Conservation (phyloP, 2,329 filamentous ascomycete genomes). For the Aspergillus chevalieri region DNA sequence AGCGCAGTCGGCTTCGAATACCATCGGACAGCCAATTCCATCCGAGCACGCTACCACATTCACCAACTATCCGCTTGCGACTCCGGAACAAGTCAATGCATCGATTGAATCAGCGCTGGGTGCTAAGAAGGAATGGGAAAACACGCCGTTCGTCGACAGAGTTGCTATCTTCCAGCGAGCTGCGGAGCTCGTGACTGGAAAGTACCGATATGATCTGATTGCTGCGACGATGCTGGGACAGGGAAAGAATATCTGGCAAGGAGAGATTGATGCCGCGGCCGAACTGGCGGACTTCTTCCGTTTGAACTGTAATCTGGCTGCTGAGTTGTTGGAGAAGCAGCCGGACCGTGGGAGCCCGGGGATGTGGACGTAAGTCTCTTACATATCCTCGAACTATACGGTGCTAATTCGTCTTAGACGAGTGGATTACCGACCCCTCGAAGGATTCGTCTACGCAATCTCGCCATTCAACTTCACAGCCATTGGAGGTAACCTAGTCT, state of each 20-base stretch:
- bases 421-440: slow-evolving; percentile 78
- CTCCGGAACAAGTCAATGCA: slow-evolving; percentile 62
- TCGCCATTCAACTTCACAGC: slow-evolving; percentile 96
- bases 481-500: slow-evolving; percentile 78
- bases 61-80: slow-evolving; percentile 77
- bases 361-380: slow-evolving; percentile 66
- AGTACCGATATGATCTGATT: slow-evolving; percentile 93
- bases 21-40: slow-evolving; percentile 23
- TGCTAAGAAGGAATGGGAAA: slow-evolving; percentile 78
- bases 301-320: slow-evolving; percentile 60
- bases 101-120: slow-evolving; percentile 77
- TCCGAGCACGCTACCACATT: slow-evolving; percentile 49
- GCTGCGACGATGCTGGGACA: slow-evolving; percentile 91
- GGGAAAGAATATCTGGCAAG: slow-evolving; percentile 96
- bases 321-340: slow-evolving; percentile 80
- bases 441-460: slow-evolving; percentile 91
- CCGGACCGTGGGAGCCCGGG: slow-evolving; percentile 73
- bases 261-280: slow-evolving; percentile 87
- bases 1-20: slow-evolving; percentile 15
- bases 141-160: slow-evolving; percentile 77
- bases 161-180: slow-evolving; percentile 91
- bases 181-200: slow-evolving; percentile 76
- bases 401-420: slow-evolving; percentile 41
- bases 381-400: neutral
- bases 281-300: slow-evolving; percentile 86